phyloP scores from a whole-genome alignment of 2,329 filamentous ascomycete species.

The Dothistroma septosporum region DNA sequence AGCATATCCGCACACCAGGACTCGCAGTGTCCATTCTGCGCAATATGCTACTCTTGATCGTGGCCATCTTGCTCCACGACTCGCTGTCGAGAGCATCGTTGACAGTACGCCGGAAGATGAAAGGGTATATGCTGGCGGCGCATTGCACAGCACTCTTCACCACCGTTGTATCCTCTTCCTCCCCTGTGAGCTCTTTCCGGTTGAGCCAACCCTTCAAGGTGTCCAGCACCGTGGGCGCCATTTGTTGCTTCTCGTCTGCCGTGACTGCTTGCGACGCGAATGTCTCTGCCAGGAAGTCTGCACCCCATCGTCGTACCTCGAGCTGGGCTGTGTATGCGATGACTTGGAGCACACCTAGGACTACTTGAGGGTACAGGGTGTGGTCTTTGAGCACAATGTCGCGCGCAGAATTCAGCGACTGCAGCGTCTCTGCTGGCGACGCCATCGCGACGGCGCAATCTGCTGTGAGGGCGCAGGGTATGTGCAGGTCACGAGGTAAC shows the following conservation, averaged over 20 bases:
- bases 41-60: slow-evolving; percentile 85
- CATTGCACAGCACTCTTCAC: slow-evolving; percentile 83
- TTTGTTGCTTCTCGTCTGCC: slow-evolving; percentile 70
- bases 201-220: slow-evolving; percentile 56
- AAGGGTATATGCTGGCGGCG: slow-evolving; percentile 85
- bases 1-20: slow-evolving; percentile 79
- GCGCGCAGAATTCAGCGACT: slow-evolving; percentile 84
- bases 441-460: slow-evolving; percentile 25
- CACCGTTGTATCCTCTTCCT: slow-evolving; percentile 70
- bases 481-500: slow-evolving; percentile 21
- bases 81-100: slow-evolving; percentile 76
- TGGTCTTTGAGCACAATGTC: slow-evolving; percentile 83
- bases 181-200: slow-evolving; percentile 48
- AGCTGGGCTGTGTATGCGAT: slow-evolving; percentile 70
- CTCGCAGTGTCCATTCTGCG: slow-evolving; percentile 79
- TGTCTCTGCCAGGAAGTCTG: slow-evolving; percentile 91
- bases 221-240: slow-evolving; percentile 67
- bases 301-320: slow-evolving; percentile 89
- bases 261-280: slow-evolving; percentile 87
- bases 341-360: slow-evolving; percentile 89
- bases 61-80: slow-evolving; percentile 81
- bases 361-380: slow-evolving; percentile 84
- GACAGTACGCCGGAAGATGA: slow-evolving; percentile 88
- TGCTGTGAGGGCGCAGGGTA: slow-evolving; percentile 3
- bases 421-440: slow-evolving; percentile 63